Percentiles rank a stretch among this genome's conserved stretches.
phyloP scores from a whole-genome alignment of 768 basidiomycete species.

The Trametes meyenii region DNA sequence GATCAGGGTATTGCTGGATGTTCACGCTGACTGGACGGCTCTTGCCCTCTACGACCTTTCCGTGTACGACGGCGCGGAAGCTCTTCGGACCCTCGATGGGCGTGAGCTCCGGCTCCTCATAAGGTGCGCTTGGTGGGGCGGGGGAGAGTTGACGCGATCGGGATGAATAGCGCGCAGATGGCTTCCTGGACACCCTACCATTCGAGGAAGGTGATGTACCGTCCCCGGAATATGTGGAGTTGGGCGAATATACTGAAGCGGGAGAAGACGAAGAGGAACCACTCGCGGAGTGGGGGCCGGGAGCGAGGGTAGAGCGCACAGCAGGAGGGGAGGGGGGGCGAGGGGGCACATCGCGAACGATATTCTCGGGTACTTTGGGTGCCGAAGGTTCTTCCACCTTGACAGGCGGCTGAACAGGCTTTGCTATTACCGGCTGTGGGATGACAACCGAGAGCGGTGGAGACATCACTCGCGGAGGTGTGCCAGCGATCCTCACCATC shows the following conservation, averaged over 20 bases:
- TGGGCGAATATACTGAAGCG: conserved; percentile 12
- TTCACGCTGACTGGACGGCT: conserved; percentile 16
- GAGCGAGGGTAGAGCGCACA: conserved; percentile 18
- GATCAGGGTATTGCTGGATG: conserved; percentile 11
- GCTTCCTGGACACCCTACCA: conserved; percentile 11
- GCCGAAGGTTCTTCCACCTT: conserved; percentile 15
- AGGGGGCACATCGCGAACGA: conserved; percentile 26
- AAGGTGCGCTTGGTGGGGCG: conserved; percentile 4
- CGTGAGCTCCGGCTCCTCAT: conserved; percentile 29
- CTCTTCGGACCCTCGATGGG: conserved; percentile 27
- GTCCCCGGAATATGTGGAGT: conserved; percentile 14
- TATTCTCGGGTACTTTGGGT: conserved; percentile 14
- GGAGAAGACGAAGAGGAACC: conserved; percentile 16
- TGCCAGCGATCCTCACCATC: conserved; percentile 1
- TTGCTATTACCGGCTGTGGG: neutral
- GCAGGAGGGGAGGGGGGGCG: conserved; percentile 20
- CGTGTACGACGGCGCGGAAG: conserved; percentile 39
- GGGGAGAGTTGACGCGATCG: conserved; percentile 8
- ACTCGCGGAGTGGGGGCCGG: conserved; percentile 20
- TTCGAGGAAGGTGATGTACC: conserved; percentile 14
- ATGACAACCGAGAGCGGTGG: conserved; percentile 26
- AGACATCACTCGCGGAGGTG: conserved; percentile 18
- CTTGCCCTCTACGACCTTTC: conserved; percentile 29
- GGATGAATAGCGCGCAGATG: neutral
- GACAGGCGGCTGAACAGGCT: neutral